Evolutionary conservation across 2,329 filamentous ascomycete genomes (phyloP), one percentile per base, ranked within the genome.

Genomic region (Emmonsia crescens): DNA sequence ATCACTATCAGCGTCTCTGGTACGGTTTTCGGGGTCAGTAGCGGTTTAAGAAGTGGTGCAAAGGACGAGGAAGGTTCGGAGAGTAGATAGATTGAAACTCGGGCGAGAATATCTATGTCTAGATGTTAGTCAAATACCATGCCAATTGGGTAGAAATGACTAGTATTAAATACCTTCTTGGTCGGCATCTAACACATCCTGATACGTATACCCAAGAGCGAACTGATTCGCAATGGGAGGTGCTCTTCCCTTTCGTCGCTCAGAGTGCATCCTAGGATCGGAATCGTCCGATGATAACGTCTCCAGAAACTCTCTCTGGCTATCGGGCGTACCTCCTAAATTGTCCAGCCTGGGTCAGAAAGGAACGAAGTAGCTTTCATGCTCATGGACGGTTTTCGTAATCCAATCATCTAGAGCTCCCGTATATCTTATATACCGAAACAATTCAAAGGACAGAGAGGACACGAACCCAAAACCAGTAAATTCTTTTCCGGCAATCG

Each of bases 161-260:
- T 38, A 12, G n/a, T 12, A 40, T 56, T 58, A 70, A 75, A 63
- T 76, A 91, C 89, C 89, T 80, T 96, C 93, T 74, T 96, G 91
- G 72, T 96, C 92, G 61, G 90, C 88, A 75, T 96, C 92, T 44
- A 96, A 81, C 44, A 96, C 91, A 76, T 96, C 91, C 73, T 95
- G 91, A 76, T 96, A 96, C 60, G 92, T 96, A 74, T 96, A 96
- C 59, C 92, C 92, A 63, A 96, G 78, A 12, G 92, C 92, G 75
- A 96, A 96, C 72, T 88, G 89, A 72, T 96, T 96, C 61, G 92
- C 92, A 70, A 96, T 84, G 27, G 91, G 90, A 1, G 90, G 88
- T 64, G 83, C 82, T 73, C 84, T 86, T 67, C 74, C 70, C 68
- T 74, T 76, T 58, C 72, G 71, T 62, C 74, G 73, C 60, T 85